A percentile compares a stretch with the other conserved stretches of the same genome.
These are phyloP conservation scores for Entomortierella lignicola DNA, from an alignment of 192 early-diverging fungal species.

Conservation along the genomic window DNA sequence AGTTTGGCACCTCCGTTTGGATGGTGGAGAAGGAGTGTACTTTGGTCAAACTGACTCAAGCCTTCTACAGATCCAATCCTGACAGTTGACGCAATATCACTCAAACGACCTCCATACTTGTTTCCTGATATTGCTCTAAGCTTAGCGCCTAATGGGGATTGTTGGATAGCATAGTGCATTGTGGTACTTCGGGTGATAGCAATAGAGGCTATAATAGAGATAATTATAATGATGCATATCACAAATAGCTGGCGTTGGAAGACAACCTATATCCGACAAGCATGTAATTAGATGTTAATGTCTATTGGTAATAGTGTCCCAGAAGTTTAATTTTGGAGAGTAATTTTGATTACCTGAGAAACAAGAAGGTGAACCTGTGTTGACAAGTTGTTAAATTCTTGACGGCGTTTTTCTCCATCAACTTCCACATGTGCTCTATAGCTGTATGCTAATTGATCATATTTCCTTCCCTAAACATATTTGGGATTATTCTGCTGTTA, in stretches of 20 bases:
- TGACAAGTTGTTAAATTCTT: conserved; percentile 54
- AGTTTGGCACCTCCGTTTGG: conserved; percentile 12
- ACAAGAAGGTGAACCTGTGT: conserved; percentile 59
- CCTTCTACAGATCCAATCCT: conserved; percentile 48
- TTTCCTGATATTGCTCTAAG: conserved; percentile 46
- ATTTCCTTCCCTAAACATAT: conserved; percentile 56
- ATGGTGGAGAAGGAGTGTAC: conserved; percentile 9
- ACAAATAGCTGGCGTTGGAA: conserved; percentile 61
- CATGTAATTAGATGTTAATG: neutral
- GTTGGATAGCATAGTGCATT: conserved; percentile 52
- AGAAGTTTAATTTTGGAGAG: neutral
- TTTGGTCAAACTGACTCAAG: conserved; percentile 33
- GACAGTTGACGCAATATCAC: conserved; percentile 22
- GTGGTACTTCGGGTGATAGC: conserved; percentile 57
- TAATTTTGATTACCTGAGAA: conserved; percentile 48
- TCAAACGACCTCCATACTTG: neutral
- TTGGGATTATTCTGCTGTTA: neutral
- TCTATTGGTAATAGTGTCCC: neutral
- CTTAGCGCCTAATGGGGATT: conserved; percentile 40
- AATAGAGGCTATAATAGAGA: conserved; percentile 53
- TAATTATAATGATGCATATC: conserved; percentile 42
- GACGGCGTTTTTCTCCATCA: conserved; percentile 53
- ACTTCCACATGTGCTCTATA: conserved; percentile 52
- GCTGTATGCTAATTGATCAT: conserved; percentile 59
- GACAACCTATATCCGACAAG: conserved; percentile 26